Percentiles rank a stretch among this genome's conserved stretches.
Evolutionary conservation across 2,329 filamentous ascomycete genomes (phyloP).

Genomic region (Penicillium sp.): DNA sequence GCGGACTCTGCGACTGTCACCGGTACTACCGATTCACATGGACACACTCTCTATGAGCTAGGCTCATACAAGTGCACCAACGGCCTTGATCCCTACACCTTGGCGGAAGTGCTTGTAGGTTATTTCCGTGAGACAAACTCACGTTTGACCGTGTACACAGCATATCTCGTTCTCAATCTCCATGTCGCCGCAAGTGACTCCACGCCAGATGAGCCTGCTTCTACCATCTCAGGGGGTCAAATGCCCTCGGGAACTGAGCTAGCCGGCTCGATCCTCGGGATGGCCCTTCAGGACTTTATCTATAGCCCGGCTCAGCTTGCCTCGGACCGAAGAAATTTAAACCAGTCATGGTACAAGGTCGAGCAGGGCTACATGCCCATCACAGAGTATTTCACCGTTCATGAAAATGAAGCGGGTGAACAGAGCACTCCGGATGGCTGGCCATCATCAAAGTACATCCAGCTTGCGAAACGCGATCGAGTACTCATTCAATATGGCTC

Average conservation of each 20-base stretch:
- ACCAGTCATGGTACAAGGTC: conserved; percentile 56
- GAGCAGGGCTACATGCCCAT: conserved; percentile 46
- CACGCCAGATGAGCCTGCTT: conserved; percentile 44
- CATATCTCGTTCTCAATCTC: conserved; percentile 57
- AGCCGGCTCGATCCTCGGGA: conserved; percentile 49
- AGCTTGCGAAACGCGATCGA: conserved; percentile 54
- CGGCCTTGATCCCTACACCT: conserved; percentile 49
- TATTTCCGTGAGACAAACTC: conserved; percentile 55
- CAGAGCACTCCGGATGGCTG: conserved; percentile 58
- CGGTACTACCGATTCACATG: conserved; percentile 23
- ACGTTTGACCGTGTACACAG: conserved; percentile 54
- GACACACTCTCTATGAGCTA: conserved; percentile 43
- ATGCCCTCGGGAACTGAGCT: conserved; percentile 47
- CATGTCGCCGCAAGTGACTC: conserved; percentile 53
- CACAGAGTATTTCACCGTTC: conserved; percentile 52
- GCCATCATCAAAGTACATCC: conserved; percentile 60
- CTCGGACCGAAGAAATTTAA: conserved; percentile 56
- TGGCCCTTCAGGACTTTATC: conserved; percentile 50
- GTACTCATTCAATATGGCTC: conserved; percentile 56
- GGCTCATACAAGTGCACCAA: conserved; percentile 58
- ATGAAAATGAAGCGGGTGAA: conserved; percentile 34
- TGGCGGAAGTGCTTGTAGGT: conserved; percentile 52
- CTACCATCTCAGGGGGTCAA: conserved; percentile 38
- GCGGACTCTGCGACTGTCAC: conserved; percentile 25
- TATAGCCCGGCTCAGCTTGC: conserved; percentile 54